Conservation (phyloP, 768 basidiomycete genomes). For the Psilocybe tampanensis region DNA sequence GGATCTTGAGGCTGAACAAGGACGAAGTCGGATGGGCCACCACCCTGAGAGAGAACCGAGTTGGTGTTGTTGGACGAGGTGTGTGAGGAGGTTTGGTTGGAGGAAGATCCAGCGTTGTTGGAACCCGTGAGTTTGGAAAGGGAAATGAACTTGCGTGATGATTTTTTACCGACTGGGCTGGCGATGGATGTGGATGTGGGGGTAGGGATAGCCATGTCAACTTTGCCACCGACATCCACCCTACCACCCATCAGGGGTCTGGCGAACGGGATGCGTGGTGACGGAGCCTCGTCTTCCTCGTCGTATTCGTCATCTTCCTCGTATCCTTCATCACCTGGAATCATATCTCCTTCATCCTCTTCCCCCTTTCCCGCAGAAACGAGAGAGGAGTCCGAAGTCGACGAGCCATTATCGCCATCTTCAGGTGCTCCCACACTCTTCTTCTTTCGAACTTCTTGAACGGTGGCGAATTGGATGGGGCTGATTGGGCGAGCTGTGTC, state of each 20-base stretch:
- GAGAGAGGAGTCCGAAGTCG: neutral
- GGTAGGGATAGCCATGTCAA: neutral
- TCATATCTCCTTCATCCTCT: neutral
- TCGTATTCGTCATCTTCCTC: constrained; percentile 36
- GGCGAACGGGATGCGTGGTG: neutral
- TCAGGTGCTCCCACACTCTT: constrained; percentile 7
- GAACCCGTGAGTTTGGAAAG: neutral
- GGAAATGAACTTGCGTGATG: neutral
- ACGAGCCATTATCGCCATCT: neutral
- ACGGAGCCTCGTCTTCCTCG: constrained; percentile 20
- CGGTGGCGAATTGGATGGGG: constrained; percentile 40
- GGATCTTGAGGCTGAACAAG: neutral
- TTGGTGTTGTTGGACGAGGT: neutral
- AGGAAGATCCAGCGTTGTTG: neutral
- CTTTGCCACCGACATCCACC: neutral
- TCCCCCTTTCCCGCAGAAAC: neutral
- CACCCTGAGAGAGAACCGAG: neutral
- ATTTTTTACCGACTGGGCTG: neutral
- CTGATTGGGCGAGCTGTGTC: constrained; percentile 40
- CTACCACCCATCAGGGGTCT: neutral
- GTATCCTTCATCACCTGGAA: constrained; percentile 23
- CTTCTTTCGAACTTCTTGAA: constrained; percentile 11
- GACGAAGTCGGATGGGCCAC: neutral
- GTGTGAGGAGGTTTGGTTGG: neutral
- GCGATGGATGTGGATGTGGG: neutral